Conservation (phyloP, 2,329 filamentous ascomycete species). For the Trematosphaeria pertusa region DNA sequence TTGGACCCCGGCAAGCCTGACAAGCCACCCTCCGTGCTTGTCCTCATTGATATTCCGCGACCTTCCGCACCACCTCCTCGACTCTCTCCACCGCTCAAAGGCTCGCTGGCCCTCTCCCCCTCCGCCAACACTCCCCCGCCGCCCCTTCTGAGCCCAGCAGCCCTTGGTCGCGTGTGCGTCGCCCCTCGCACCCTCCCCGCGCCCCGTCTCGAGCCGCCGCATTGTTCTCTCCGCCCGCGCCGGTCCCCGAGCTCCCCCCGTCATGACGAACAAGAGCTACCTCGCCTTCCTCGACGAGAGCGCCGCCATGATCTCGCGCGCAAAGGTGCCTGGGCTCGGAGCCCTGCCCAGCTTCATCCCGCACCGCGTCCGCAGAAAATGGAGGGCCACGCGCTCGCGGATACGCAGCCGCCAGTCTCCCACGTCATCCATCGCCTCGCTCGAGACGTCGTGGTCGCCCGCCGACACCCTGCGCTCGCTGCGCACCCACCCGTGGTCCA, state of each 20-base stretch:
- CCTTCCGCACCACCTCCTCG: conserved; percentile 17
- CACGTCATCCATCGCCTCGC: conserved; percentile 73
- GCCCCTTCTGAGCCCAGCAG: conserved; percentile 18
- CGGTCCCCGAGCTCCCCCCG: conserved; percentile 6
- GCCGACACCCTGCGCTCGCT: conserved; percentile 78
- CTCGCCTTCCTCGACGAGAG: conserved; percentile 43
- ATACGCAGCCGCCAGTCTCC: conserved; percentile 71
- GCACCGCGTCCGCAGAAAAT: conserved; percentile 69
- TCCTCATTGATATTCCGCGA: conserved; percentile 42
- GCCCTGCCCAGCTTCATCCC: conserved; percentile 63
- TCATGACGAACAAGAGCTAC: conserved; percentile 45
- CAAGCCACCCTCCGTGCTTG: conserved; percentile 37
- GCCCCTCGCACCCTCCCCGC: conserved; percentile 5
- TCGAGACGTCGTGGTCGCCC: conserved; percentile 84
- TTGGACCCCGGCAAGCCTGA: conserved; percentile 24
- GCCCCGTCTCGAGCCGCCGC: background rate
- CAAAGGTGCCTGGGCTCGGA: conserved; percentile 56
- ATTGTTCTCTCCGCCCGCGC: conserved; percentile 7
- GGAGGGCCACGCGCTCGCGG: conserved; percentile 67
- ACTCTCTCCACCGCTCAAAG: conserved; percentile 9
- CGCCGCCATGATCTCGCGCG: conserved; percentile 49
- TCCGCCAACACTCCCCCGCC: conserved; percentile 9
- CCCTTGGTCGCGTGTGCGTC: conserved; percentile 31
- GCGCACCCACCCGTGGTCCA: conserved; percentile 78
- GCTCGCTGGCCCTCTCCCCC: conserved; percentile 17